Evolutionary conservation across 2,329 filamentous ascomycete genomes (phyloP).

Genomic region (Paecilomyces dactylethromorphus): DNA sequence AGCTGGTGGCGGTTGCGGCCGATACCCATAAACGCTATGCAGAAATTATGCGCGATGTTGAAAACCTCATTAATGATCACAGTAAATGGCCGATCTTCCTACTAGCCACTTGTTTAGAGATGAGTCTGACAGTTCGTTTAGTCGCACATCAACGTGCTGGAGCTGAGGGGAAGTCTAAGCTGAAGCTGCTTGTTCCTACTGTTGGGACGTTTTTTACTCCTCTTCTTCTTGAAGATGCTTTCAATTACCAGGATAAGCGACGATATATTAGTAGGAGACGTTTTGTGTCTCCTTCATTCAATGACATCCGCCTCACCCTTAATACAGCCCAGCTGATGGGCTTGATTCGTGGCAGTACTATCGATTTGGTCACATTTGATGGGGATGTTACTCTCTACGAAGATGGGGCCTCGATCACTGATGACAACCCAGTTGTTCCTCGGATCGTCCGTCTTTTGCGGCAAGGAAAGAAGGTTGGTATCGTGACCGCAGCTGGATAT

Average conservation of each 20-base stretch:
- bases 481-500: slow-evolving; percentile 95
- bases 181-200: slow-evolving; percentile 84
- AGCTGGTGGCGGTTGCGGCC: slow-evolving; percentile 64
- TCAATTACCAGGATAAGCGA: slow-evolving; percentile 79
- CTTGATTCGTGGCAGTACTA: slow-evolving; percentile 63
- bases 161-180: slow-evolving; percentile 70
- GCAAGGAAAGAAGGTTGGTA: slow-evolving; percentile 77
- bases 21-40: slow-evolving; percentile 83
- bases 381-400: slow-evolving; percentile 96
- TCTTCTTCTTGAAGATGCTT: slow-evolving; percentile 79
- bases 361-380: slow-evolving; percentile 89
- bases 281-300: slow-evolving; percentile 95
- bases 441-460: slow-evolving; percentile 64
- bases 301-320: slow-evolving; percentile 85
- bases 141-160: slow-evolving; percentile 64
- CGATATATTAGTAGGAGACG: slow-evolving; percentile 84
- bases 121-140: slow-evolving; percentile 26
- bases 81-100: slow-evolving; percentile 48
- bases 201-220: slow-evolving; percentile 93
- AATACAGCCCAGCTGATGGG: slow-evolving; percentile 95
- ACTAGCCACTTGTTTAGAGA: neutral
- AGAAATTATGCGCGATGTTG: slow-evolving; percentile 92
- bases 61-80: slow-evolving; percentile 85
- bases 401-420: slow-evolving; percentile 72
- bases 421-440: slow-evolving; percentile 69